phyloP scores from a whole-genome alignment of 345 rosid genomes.

The Camelina hispida region DNA sequence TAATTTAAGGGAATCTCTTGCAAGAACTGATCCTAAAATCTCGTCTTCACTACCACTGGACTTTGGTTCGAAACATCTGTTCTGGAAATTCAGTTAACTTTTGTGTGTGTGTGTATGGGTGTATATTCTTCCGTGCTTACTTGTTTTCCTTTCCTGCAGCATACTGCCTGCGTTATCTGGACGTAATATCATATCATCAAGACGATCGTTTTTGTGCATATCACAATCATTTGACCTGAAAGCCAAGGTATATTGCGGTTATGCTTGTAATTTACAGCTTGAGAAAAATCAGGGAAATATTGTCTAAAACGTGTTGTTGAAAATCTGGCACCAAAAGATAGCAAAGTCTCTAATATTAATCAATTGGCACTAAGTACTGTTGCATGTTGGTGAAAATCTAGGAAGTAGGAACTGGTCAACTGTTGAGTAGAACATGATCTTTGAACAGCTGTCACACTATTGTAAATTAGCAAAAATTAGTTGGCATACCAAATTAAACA shows the following conservation, averaged over 20 bases:
- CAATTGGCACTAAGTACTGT: not conserved
- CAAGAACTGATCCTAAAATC: conserved; percentile 33
- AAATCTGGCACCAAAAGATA: conserved; percentile 27
- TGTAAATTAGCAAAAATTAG: no score
- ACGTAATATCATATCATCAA: not conserved
- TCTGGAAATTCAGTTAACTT: not conserved
- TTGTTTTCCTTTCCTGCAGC: conserved; percentile 32
- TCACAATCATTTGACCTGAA: conserved; percentile 2
- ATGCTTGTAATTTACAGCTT: conserved; percentile 16
- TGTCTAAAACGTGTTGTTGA: conserved; percentile 11
- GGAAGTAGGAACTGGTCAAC: no score
- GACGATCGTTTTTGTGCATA: not conserved
- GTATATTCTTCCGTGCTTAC: not conserved
- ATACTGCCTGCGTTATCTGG: conserved; percentile 10
- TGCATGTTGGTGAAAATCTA: no score
- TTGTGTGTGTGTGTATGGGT: not conserved
- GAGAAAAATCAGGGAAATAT: not conserved
- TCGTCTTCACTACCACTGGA: conserved; percentile 70
- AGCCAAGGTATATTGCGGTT: conserved; percentile 32
- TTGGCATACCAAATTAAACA: not conserved
- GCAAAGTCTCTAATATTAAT: not conserved
- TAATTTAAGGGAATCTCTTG: not conserved
- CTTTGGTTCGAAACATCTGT: conserved; percentile 30
- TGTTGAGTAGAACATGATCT: no score
- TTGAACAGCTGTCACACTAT: no score